phyloP scores from a whole-genome alignment of 495 filamentous ascomycete species.

The Apiosordaria backusii region DNA sequence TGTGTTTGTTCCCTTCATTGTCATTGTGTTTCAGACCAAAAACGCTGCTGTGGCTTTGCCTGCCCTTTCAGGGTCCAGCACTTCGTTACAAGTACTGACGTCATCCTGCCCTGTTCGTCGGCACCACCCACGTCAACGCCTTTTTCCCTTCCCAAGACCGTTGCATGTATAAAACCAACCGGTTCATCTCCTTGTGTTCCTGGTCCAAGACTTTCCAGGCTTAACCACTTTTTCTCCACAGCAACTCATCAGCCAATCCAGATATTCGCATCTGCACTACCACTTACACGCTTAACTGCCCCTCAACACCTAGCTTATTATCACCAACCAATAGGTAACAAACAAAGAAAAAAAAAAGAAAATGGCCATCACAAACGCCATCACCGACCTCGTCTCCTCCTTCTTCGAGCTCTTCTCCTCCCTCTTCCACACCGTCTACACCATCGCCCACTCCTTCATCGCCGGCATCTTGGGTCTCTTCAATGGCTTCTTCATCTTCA shows the following conservation, averaged over 20 bases:
- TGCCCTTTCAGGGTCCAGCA: not conserved
- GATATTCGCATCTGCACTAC: not conserved
- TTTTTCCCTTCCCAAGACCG: not conserved
- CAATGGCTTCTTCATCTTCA: conserved; percentile 27
- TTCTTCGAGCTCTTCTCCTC: conserved; percentile 34
- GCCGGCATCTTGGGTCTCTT: conserved; percentile 25
- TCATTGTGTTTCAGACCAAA: not conserved
- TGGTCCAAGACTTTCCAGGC: not conserved
- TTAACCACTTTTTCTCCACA: too few relatives aligned
- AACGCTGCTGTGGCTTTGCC: not conserved
- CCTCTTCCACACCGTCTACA: conserved; percentile 27
- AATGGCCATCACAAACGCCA: conserved; percentile 33
- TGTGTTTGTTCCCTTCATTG: not conserved
- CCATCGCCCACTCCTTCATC: conserved; percentile 31
- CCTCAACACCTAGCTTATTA: too few relatives aligned
- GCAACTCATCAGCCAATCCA: not conserved
- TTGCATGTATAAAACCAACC: not conserved
- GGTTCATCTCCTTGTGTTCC: not conserved
- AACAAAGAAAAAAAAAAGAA: conserved; percentile 16
- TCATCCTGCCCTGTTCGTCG: conserved; percentile 5
- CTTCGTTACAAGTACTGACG: conserved; percentile 6
- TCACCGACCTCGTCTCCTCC: conserved; percentile 33
- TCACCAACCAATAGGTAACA: not conserved
- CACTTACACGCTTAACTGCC: too few relatives aligned
- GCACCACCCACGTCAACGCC: conserved; percentile 7